Percentiles rank a stretch among this genome's conserved stretches.
Evolutionary conservation across 139 green algal genomes (phyloP).

Genomic region (Auxenochlorella pyrenoidosa): DNA sequence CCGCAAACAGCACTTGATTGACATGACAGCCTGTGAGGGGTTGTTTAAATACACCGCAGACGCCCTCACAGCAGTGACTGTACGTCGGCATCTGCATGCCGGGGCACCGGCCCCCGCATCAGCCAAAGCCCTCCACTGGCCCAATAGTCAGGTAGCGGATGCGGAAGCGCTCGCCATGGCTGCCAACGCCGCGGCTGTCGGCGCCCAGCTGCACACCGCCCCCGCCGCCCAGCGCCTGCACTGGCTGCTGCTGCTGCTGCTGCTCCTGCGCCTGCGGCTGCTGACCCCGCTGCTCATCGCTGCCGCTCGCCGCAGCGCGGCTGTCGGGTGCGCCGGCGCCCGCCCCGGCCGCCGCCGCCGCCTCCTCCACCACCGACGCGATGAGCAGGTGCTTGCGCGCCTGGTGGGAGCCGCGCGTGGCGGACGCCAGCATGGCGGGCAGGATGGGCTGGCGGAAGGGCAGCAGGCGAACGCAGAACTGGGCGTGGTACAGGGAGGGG

Average conservation of each 20-base stretch:
- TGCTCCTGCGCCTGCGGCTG: not conserved
- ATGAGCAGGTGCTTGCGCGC: conserved; percentile 82
- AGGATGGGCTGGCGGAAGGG: conserved; percentile 34
- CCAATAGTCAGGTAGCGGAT: conserved; percentile 43
- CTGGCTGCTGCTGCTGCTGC: not conserved
- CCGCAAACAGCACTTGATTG: too few relatives aligned
- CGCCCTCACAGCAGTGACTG: not conserved
- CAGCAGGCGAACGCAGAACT: conserved; percentile 71
- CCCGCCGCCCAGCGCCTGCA: not conserved
- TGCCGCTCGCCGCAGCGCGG: not conserved
- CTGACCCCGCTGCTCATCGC: not conserved
- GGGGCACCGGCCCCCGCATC: not conserved
- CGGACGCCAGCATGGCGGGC: conserved; percentile 55
- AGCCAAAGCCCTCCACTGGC: conserved; percentile 49
- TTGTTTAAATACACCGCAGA: not conserved
- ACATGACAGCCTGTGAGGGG: too few relatives aligned
- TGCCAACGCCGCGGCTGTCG: not conserved
- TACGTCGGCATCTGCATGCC: not conserved
- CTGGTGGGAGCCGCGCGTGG: conserved; percentile 62
- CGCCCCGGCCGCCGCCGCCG: not conserved
- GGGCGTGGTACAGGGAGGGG: conserved; percentile 79
- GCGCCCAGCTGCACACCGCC: not conserved
- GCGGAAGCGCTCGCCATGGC: conserved; percentile 7
- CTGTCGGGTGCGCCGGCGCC: not conserved
- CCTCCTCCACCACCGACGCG: conserved; percentile 51